These are phyloP conservation scores for Fusarium chuoi DNA, from an alignment of 2,329 filamentous ascomycete genomes.

Conservation along the genomic window DNA sequence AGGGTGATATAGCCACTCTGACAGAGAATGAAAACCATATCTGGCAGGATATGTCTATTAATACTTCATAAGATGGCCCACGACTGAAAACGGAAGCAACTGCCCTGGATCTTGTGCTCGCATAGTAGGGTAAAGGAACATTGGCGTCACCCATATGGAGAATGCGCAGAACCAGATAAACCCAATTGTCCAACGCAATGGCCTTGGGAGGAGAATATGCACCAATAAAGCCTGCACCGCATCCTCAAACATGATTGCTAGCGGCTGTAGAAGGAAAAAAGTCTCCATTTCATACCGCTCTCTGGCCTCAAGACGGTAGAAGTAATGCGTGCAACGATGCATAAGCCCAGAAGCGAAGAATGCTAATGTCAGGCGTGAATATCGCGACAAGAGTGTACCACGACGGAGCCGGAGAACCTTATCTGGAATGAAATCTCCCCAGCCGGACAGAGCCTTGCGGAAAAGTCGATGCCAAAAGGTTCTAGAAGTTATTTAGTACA, in stretches of 20 bases:
- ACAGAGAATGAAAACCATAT: fast-evolving
- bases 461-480: slow-evolving; percentile 12
- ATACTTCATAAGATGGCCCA: neutral
- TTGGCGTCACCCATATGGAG: neutral
- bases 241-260: neutral
- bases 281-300: neutral
- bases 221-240: neutral
- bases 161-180: neutral
- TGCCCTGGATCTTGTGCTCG: neutral
- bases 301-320: neutral
- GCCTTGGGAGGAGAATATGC: neutral
- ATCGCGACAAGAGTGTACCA: neutral
- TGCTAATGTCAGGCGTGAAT: neutral
- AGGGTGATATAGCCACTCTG: neutral
- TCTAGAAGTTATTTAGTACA: neutral
- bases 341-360: neutral
- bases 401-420: neutral
- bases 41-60: neutral
- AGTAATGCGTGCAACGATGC: neutral
- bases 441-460: neutral
- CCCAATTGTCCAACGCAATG: neutral
- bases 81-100: neutral
- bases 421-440: slow-evolving; percentile 1
- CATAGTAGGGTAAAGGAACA: neutral
- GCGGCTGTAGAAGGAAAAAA: neutral